A percentile compares a stretch with the other conserved stretches of the same genome.
Conservation (phyloP, 2,329 filamentous ascomycete species). For the Daldinia sp. region DNA sequence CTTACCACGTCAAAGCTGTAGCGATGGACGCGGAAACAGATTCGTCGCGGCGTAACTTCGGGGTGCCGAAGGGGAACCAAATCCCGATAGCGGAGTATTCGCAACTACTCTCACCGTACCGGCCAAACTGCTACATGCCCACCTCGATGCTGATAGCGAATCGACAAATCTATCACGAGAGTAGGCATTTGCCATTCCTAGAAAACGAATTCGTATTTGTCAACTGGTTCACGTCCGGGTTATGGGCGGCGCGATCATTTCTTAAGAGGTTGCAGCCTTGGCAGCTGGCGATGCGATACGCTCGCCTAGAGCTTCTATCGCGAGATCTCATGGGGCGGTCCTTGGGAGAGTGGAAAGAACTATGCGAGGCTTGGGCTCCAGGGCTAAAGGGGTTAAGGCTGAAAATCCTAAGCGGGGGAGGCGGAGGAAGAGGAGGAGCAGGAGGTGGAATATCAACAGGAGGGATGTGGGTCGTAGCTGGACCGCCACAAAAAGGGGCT, state of each 20-base stretch:
- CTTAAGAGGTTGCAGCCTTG: conserved; percentile 49
- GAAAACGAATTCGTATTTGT: conserved; percentile 57
- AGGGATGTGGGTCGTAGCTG: conserved; percentile 33
- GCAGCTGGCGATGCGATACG: conserved; percentile 54
- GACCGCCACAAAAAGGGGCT: conserved; percentile 18
- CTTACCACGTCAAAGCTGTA: conserved; percentile 44
- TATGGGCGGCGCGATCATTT: conserved; percentile 53
- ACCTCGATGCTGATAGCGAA: conserved; percentile 51
- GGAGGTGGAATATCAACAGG: conserved; percentile 16
- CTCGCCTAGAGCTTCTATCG: conserved; percentile 52
- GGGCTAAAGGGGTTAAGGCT: conserved; percentile 53
- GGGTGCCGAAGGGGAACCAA: not conserved
- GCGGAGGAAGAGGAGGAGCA: conserved; percentile 22
- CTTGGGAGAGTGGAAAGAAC: conserved; percentile 47
- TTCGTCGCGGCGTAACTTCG: not conserved
- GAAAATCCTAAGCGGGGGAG: conserved; percentile 48
- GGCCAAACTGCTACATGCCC: conserved; percentile 53
- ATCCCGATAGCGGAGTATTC: not conserved
- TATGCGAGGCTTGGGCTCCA: conserved; percentile 49
- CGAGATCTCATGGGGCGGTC: conserved; percentile 48
- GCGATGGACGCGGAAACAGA: not conserved
- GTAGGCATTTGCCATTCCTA: conserved; percentile 51
- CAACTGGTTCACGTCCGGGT: conserved; percentile 56
- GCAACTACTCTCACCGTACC: conserved; percentile 46
- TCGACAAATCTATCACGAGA: conserved; percentile 55